Evolutionary conservation across 768 basidiomycete species (phyloP).

Genomic region (Pulveroboletus sp.): DNA sequence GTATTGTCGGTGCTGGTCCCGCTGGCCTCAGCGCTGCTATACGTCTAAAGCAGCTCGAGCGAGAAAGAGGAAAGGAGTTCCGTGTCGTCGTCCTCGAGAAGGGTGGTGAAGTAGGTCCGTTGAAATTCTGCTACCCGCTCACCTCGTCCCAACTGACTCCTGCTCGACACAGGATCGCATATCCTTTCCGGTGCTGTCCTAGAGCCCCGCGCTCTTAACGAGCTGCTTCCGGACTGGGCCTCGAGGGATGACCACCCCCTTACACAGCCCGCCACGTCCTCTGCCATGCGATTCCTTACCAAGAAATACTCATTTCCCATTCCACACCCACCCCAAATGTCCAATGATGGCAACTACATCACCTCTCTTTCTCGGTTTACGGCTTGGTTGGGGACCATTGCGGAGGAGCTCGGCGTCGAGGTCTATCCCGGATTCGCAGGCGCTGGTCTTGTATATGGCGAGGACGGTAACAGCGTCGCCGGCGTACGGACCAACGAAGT

Average conservation of each 20-base stretch:
- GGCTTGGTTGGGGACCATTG: conserved; percentile 82
- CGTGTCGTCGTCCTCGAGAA: conserved; percentile 95
- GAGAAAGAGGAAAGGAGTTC: conserved; percentile 55
- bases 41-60: conserved; percentile 76
- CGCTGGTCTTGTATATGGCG: conserved; percentile 70
- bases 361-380: conserved; percentile 85
- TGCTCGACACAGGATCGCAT: conserved; percentile 63
- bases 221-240: conserved; percentile 85
- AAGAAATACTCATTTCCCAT: conserved; percentile 64
- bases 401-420: conserved; percentile 86
- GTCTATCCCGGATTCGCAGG: conserved; percentile 97
- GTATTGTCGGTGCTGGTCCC: conserved; percentile 94
- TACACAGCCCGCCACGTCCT: conserved; percentile 70
- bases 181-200: conserved; percentile 95
- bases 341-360: conserved; percentile 90
- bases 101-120: conserved; percentile 85
- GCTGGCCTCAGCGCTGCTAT: conserved; percentile 97
- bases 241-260: conserved; percentile 67
- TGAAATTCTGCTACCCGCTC: not conserved
- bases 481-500: conserved; percentile 94
- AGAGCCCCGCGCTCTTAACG: conserved; percentile 86
- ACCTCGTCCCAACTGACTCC: not conserved
- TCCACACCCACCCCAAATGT: conserved; percentile 97
- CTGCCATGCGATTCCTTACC: conserved; percentile 85
- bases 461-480: conserved; percentile 35